phyloP scores from a whole-genome alignment of 2,329 filamentous ascomycete species.

The Botrytis hyacinthi region DNA sequence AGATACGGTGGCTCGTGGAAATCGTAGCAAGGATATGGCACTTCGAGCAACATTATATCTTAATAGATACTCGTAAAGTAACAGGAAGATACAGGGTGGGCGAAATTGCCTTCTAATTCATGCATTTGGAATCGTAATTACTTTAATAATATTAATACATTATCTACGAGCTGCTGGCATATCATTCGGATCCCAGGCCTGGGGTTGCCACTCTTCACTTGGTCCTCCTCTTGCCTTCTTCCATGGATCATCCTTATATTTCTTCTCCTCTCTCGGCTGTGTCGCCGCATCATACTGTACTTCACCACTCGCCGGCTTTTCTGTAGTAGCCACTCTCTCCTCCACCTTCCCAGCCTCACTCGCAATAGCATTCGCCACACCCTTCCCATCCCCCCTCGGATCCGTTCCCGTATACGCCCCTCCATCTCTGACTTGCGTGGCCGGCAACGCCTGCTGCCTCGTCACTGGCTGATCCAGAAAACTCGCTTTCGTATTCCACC shows the following conservation, averaged over 20 bases:
- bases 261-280: constrained; percentile 24
- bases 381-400: not conserved
- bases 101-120: not conserved
- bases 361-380: not conserved
- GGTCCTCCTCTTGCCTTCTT: constrained; percentile 53
- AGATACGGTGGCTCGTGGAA: not conserved
- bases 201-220: constrained; percentile 52
- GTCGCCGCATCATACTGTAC: constrained; percentile 15
- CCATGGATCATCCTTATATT: constrained; percentile 52
- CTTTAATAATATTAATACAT: not conserved
- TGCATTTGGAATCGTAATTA: not conserved
- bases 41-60: not conserved
- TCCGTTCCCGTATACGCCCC: not conserved
- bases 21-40: not conserved
- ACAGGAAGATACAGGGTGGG: not conserved
- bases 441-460: constrained; percentile 1
- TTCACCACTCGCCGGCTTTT: constrained; percentile 10
- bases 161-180: constrained; percentile 7
- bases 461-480: constrained; percentile 44
- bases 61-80: not conserved
- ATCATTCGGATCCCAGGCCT: constrained; percentile 39
- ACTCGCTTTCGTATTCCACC: constrained; percentile 60
- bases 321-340: not conserved
- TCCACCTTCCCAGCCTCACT: constrained; percentile 18
- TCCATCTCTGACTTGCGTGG: not conserved